phyloP scores from a whole-genome alignment of 2,329 filamentous ascomycete genomes.

The Plectosphaerella sp. region DNA sequence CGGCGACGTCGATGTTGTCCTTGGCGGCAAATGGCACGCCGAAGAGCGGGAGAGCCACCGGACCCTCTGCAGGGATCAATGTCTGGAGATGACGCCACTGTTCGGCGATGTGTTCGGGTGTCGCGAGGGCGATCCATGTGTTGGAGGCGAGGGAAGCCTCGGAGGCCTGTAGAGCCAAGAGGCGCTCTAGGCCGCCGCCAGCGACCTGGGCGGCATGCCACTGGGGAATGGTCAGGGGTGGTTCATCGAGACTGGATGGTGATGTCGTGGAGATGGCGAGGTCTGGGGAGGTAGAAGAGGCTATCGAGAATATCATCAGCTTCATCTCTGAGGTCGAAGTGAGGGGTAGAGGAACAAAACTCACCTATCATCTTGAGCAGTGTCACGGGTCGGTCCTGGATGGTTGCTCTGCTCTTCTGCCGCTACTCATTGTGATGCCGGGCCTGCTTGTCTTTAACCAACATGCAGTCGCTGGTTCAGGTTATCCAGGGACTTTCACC shows the following conservation, averaged over 20 bases:
- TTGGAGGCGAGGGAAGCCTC: slow-evolving; percentile 18
- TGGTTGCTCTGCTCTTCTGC: too few relatives aligned
- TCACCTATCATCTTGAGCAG: too few relatives aligned
- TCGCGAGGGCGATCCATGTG: slow-evolving; percentile 26
- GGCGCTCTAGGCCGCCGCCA: slow-evolving; percentile 19
- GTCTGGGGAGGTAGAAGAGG: neutral
- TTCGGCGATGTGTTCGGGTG: slow-evolving; percentile 16
- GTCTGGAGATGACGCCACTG: slow-evolving; percentile 32
- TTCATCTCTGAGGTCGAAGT: neutral
- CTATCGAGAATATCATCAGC: neutral
- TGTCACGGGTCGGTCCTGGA: too few relatives aligned
- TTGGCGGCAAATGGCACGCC: slow-evolving; percentile 55
- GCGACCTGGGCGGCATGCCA: slow-evolving; percentile 19
- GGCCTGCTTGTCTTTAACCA: too few relatives aligned
- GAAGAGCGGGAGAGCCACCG: slow-evolving; percentile 42
- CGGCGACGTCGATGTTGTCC: slow-evolving; percentile 50
- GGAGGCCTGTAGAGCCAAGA: slow-evolving; percentile 16
- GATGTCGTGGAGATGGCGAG: neutral
- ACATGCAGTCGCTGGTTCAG: too few relatives aligned
- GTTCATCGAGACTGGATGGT: neutral
- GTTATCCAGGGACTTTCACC: too few relatives aligned
- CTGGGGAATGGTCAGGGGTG: slow-evolving; percentile 12
- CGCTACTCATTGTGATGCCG: too few relatives aligned
- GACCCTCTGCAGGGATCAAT: slow-evolving; percentile 35
- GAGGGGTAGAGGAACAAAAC: too few relatives aligned